Evolutionary conservation across 2,329 filamentous ascomycete genomes (phyloP).

Genomic region (Lasiodiplodia hormozganensis): DNA sequence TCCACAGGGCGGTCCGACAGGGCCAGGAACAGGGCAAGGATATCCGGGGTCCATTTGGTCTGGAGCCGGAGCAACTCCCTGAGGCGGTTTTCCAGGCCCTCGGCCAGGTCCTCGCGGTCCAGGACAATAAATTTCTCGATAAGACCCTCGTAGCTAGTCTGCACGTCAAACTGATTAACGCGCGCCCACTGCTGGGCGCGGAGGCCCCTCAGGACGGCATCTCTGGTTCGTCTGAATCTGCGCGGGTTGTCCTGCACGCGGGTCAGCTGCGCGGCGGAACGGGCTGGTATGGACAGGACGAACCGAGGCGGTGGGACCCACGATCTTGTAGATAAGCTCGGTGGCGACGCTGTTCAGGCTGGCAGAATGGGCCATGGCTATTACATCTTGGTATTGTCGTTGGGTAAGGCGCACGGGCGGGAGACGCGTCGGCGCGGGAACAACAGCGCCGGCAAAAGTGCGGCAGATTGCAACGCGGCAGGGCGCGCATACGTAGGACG

Average conservation of each 20-base stretch:
- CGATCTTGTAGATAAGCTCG: conserved; percentile 72
- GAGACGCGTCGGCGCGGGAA: conserved; percentile 25
- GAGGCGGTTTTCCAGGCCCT: conserved; percentile 68
- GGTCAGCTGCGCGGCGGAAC: conserved; percentile 12
- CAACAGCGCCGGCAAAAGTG: background rate
- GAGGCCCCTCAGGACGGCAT: conserved; percentile 48
- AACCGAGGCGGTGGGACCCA: conserved; percentile 49
- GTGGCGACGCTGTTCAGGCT: conserved; percentile 70
- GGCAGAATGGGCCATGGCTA: conserved; percentile 73
- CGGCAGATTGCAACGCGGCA: background rate
- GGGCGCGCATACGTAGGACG: conserved; percentile 11
- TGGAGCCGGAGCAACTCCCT: conserved; percentile 62
- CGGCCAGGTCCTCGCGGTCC: conserved; percentile 79
- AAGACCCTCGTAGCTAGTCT: conserved; percentile 56
- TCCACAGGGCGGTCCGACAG: conserved; percentile 81
- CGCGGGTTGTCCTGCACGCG: conserved; percentile 33
- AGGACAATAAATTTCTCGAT: conserved; percentile 87
- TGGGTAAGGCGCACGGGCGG: conserved; percentile 16
- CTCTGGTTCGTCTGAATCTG: conserved; percentile 46
- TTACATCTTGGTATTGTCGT: conserved; percentile 21
- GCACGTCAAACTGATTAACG: conserved; percentile 58
- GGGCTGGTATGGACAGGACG: background rate
- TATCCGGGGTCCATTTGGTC: conserved; percentile 77
- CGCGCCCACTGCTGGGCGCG: conserved; percentile 52
- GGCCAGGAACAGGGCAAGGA: conserved; percentile 77